A percentile compares a stretch with the other conserved stretches of the same genome.
Evolutionary conservation across 73 alveolate species (phyloP).

Genomic region (Symbiodinium natans): DNA sequence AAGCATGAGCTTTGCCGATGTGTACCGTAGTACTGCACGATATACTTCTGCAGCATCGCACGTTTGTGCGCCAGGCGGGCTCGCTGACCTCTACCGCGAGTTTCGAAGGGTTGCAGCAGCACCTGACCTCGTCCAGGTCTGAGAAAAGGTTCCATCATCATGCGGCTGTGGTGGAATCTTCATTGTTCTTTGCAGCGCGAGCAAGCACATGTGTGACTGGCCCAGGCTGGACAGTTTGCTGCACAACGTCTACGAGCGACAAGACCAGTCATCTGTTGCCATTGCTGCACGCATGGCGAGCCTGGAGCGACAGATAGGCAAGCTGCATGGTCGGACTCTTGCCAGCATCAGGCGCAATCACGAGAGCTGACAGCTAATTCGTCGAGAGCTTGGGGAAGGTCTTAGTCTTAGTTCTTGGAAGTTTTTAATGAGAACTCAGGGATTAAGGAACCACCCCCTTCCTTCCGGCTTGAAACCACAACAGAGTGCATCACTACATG

Average conservation of each 20-base stretch:
- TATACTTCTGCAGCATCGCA: too few species aligned
- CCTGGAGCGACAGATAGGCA: background rate
- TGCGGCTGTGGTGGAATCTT: background rate
- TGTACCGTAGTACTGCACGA: too few species aligned
- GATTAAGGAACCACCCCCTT: too few species aligned
- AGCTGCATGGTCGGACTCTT: background rate
- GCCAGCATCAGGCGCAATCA: background rate
- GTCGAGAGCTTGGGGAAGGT: too few species aligned
- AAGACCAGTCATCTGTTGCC: background rate
- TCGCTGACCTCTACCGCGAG: background rate
- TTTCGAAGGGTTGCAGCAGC: conserved; percentile 1
- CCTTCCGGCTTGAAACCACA: background rate
- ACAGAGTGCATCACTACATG: too few species aligned
- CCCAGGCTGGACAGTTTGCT: conserved; percentile 10
- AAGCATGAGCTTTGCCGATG: too few species aligned
- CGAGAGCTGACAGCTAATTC: background rate
- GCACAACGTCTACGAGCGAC: background rate
- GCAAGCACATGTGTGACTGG: background rate
- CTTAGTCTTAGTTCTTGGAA: background rate
- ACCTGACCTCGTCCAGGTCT: conserved; percentile 1
- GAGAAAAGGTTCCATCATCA: background rate
- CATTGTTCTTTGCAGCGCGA: background rate
- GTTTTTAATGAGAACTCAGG: too few species aligned
- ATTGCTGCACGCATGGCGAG: background rate
- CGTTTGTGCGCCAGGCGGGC: too few species aligned